Evolutionary conservation across 1,284 basidiomycete species (phyloP).

Genomic region (Trichosporon faecale): DNA sequence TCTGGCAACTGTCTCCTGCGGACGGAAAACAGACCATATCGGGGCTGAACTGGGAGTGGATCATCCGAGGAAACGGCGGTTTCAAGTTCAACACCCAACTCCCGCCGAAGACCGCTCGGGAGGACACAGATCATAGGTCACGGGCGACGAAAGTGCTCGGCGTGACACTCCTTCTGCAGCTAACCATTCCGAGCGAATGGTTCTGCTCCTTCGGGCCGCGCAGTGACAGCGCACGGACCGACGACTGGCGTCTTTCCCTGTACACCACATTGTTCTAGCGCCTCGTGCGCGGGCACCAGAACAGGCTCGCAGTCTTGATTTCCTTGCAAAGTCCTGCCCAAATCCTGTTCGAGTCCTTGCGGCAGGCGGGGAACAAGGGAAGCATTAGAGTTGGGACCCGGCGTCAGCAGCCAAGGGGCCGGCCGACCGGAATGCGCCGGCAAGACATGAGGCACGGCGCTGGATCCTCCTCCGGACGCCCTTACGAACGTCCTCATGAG

Average conservation of each 20-base stretch:
- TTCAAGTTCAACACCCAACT: background rate
- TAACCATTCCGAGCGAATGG: background rate
- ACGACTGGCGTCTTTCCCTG: background rate
- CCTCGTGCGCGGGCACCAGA: background rate
- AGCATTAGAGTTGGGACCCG: background rate
- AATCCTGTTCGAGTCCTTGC: background rate
- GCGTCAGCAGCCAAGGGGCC: background rate
- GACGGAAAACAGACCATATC: no score
- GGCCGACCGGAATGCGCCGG: background rate
- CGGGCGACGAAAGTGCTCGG: background rate
- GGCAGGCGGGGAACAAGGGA: background rate
- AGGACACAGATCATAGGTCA: background rate
- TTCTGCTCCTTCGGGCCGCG: background rate
- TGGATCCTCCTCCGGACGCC: background rate
- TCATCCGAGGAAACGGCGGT: no score
- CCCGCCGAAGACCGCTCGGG: background rate
- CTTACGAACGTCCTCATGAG: background rate
- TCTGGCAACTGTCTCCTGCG: no score
- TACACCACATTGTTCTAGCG: background rate
- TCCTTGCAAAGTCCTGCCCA: no score
- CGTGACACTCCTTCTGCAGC: background rate
- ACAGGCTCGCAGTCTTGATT: background rate
- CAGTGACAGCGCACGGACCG: background rate
- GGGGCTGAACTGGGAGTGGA: no score
- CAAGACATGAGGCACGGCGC: constrained; percentile 2